Percentiles rank a stretch among this genome's conserved stretches.
These are phyloP conservation scores for Scenedesmus sp. DNA, from an alignment of 163 green algal species.

Conservation along the genomic window DNA sequence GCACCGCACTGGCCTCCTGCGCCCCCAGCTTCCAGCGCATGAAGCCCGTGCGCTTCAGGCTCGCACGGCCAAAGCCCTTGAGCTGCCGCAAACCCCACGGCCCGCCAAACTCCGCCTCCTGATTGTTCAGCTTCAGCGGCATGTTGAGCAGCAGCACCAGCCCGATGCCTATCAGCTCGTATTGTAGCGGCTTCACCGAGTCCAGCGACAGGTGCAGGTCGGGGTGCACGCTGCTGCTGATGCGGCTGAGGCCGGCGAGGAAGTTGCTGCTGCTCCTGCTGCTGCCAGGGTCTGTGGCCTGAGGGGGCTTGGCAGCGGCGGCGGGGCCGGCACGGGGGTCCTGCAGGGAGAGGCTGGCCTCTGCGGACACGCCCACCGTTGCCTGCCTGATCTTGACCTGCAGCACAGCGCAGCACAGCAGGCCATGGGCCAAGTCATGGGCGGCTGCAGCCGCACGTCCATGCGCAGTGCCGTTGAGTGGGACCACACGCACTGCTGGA, in stretches of 20 bases:
- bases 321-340: background rate
- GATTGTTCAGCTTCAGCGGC: conserved; percentile 44
- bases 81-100: conserved; percentile 17
- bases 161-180: conserved; percentile 41
- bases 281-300: background rate
- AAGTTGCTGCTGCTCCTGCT: background rate
- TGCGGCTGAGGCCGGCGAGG: background rate
- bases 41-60: conserved; percentile 41
- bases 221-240: background rate
- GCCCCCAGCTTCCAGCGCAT: conserved; percentile 14
- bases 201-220: conserved; percentile 44
- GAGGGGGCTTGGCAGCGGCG: background rate
- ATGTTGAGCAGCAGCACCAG: conserved; percentile 43
- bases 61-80: conserved; percentile 25
- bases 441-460: no score
- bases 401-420: background rate
- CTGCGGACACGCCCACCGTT: conserved; percentile 33
- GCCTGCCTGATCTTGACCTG: conserved; percentile 1
- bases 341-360: background rate
- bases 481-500: no score
- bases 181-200: conserved; percentile 24
- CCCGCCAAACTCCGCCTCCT: conserved; percentile 8
- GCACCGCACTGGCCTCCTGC: background rate
- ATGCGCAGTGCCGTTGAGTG: no score
- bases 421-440: background rate